A percentile compares a stretch with the other conserved stretches of the same genome.
These are phyloP conservation scores for Stentor coeruleus DNA, from an alignment of 73 alveolate species.

Conservation along the genomic window DNA sequence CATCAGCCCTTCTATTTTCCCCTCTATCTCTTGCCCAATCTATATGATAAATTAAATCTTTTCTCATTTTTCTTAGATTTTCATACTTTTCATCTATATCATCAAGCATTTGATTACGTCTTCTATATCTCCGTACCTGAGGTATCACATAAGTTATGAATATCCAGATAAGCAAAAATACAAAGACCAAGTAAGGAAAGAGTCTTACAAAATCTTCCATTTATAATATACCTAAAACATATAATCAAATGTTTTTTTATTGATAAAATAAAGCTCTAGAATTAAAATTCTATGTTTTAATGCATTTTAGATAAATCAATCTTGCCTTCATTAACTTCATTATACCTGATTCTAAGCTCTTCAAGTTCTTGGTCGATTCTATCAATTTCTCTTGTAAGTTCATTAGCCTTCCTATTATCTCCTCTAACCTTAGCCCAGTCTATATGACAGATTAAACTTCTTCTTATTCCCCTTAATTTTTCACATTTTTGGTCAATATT, in stretches of 20 bases:
- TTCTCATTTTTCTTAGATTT: neutral
- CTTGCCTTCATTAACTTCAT: conserved; percentile 11
- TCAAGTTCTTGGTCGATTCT: conserved; percentile 26
- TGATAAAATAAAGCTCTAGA: too few relatives aligned
- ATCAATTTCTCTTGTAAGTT: neutral
- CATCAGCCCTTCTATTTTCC: neutral
- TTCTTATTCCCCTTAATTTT: conserved; percentile 21
- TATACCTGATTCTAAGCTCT: conserved; percentile 29
- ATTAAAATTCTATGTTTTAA: too few relatives aligned
- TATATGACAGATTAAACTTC: neutral
- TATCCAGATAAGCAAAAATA: neutral
- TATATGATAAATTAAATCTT: neutral
- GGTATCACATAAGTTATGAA: neutral
- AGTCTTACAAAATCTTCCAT: conserved; percentile 16
- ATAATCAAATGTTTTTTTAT: too few relatives aligned
- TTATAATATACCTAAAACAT: too few relatives aligned
- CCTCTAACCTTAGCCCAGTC: conserved; percentile 33
- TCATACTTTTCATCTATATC: neutral
- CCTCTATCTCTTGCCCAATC: conserved; percentile 7
- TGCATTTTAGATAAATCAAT: neutral
- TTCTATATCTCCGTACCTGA: neutral
- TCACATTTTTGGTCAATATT: conserved; percentile 26
- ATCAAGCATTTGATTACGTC: conserved; percentile 1
- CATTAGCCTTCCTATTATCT: neutral
- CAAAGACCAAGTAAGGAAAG: conserved; percentile 10